These are phyloP conservation scores for Bipolaris oryzae DNA, from an alignment of 2,329 filamentous ascomycete genomes.

Conservation along the genomic window DNA sequence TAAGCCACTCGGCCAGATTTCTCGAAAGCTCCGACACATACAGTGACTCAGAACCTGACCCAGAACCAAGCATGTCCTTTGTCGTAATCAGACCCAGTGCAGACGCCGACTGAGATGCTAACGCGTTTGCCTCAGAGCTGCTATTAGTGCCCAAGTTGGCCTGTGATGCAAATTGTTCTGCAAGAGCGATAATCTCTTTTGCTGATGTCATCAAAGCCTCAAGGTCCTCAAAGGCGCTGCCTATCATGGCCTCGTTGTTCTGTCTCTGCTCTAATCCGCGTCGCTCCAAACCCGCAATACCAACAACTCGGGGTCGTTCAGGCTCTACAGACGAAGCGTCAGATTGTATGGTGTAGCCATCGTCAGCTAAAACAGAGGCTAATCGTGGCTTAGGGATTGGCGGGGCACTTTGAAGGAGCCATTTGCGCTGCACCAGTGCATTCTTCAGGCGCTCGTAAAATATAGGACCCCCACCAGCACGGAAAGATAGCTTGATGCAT, in stretches of 20 bases:
- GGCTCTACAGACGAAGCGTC: constrained; percentile 27
- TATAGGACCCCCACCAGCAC: constrained; percentile 83
- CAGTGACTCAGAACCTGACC: constrained; percentile 77
- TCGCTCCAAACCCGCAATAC: constrained; percentile 90
- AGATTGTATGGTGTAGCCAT: constrained; percentile 31
- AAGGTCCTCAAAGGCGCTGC: constrained; percentile 91
- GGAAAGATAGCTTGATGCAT: constrained; percentile 89
- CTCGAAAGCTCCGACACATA: constrained; percentile 72
- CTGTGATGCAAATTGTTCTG: constrained; percentile 82
- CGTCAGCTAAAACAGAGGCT: constrained; percentile 41
- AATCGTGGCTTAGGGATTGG: constrained; percentile 73
- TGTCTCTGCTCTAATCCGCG: constrained; percentile 82
- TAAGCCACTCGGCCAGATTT: constrained; percentile 49
- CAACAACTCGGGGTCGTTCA: constrained; percentile 66
- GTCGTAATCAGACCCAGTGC: constrained; percentile 91
- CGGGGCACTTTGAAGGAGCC: constrained; percentile 88
- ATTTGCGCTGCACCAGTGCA: constrained; percentile 90
- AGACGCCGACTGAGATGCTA: constrained; percentile 80
- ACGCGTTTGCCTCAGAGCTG: constrained; percentile 71
- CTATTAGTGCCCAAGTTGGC: constrained; percentile 60
- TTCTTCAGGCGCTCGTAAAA: constrained; percentile 89
- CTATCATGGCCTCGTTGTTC: constrained; percentile 92
- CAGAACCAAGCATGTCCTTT: constrained; percentile 84
- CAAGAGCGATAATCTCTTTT: constrained; percentile 92
- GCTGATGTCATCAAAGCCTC: constrained; percentile 97